Evolutionary conservation across 2,329 filamentous ascomycete species (phyloP).

Genomic region (Neophaeococcomyces aloes): DNA sequence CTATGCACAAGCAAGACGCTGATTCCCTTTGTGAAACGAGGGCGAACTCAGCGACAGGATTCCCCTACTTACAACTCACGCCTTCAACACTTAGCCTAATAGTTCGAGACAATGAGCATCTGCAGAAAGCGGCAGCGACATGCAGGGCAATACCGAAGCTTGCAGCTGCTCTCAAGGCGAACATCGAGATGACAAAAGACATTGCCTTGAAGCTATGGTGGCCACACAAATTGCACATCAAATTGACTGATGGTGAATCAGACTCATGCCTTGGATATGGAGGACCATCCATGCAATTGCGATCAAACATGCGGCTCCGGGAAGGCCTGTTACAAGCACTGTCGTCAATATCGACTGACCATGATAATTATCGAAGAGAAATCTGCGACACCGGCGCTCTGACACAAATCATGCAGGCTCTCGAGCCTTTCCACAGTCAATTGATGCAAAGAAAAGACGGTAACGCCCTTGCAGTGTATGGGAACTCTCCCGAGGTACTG

Average conservation of each 20-base stretch:
- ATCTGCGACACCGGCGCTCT: conserved; percentile 75
- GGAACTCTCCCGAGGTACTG: conserved; percentile 69
- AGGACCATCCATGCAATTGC: conserved; percentile 51
- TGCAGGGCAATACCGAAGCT: conserved; percentile 52
- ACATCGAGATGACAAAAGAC: conserved; percentile 50
- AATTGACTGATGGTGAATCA: not conserved
- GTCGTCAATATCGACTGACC: conserved; percentile 68
- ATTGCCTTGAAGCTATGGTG: conserved; percentile 18
- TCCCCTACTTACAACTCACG: conserved; percentile 43
- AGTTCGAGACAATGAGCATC: conserved; percentile 62
- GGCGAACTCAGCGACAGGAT: conserved; percentile 19
- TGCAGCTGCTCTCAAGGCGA: conserved; percentile 53
- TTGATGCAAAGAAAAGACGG: conserved; percentile 1
- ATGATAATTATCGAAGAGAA: conserved; percentile 72
- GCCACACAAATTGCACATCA: conserved; percentile 13
- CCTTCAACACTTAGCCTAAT: conserved; percentile 68
- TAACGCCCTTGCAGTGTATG: conserved; percentile 32
- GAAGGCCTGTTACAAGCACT: conserved; percentile 68
- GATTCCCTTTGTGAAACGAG: not conserved
- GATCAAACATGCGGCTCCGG: conserved; percentile 64
- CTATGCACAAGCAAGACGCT: conserved; percentile 22
- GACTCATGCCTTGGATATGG: conserved; percentile 22
- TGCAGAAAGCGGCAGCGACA: conserved; percentile 76
- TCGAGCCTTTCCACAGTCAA: conserved; percentile 45
- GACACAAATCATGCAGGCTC: conserved; percentile 70